Evolutionary conservation across 176 grass and related monocot genomes (phyloP), one percentile per base, ranked within the genome.

Genomic region (Bothriochloa decipiens): DNA sequence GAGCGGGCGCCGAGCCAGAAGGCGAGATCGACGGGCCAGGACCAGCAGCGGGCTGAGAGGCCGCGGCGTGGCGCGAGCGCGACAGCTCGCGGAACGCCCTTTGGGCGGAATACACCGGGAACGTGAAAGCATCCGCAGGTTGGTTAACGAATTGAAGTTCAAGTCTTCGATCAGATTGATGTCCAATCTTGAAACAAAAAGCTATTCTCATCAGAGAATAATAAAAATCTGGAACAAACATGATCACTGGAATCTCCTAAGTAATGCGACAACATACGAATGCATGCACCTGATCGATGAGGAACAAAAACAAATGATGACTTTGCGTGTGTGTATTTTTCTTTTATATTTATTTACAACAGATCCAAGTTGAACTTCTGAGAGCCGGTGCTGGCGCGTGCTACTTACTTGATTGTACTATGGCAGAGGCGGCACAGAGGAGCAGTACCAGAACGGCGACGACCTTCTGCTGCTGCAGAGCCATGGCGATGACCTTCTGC

Each of bases 401-500:
- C 8, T 22, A 42, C 77, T 74, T 49, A 80, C 77, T 70, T 13
- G 77, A 69, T 68, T 89, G 76, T 2, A n/a, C 61, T 2, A 62
- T 70, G 49, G 76, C 68, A 76, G 62, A 35, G 36, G 70, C 70
- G 11, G 70, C 76, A 5, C 76, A 89, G 60, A 80, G 76, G 20
- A 88, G 25, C 75, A 88, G 0, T 28, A 16, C 62, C 76, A 75
- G 16, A 13, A 85, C 37, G 76, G 82, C 61, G 36, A 75, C 2
- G 65, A 20, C 9, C 47, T 26, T 46, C 11, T 70, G 65, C 12
- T 27, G 45, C 1, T 14, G 62, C 5, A 1, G 43, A 52, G 68
- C 7, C 87, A 83, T 83, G 42, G 69, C 43, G 33, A 69, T 14
- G 70, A 22, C 37, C 33, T 2, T 3, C 61, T 16, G 36, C 45